Evolutionary conservation across 2,329 filamentous ascomycete genomes (phyloP).

Genomic region (Aspergillus ruber): DNA sequence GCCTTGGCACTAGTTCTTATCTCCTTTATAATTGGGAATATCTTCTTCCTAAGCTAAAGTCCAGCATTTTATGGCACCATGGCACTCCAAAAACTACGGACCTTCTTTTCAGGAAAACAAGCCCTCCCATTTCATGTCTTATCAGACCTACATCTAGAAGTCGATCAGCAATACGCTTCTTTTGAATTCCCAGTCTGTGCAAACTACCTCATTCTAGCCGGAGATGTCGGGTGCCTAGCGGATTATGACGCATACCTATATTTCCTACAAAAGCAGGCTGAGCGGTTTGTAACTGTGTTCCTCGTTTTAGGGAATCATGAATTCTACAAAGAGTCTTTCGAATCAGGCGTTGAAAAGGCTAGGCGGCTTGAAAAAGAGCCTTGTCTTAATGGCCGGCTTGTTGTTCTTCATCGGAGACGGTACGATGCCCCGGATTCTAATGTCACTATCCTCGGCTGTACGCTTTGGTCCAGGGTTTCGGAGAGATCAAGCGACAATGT

Average conservation of each 20-base stretch:
- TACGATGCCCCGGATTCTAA: conserved; percentile 22
- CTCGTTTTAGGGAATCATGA: conserved; percentile 24
- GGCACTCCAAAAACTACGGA: conserved; percentile 7
- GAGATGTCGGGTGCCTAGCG: conserved; percentile 17
- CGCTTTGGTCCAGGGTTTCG: conserved; percentile 51
- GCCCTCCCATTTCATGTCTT: conserved; percentile 18
- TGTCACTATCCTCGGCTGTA: conserved; percentile 52
- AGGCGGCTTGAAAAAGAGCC: conserved; percentile 22
- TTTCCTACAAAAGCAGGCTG: conserved; percentile 18
- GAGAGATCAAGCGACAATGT: conserved; percentile 35
- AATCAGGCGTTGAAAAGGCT: conserved; percentile 17
- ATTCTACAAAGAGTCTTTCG: conserved; percentile 19
- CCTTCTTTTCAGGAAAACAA: conserved; percentile 1
- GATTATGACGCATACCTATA: conserved; percentile 19
- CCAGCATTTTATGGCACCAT: conserved; percentile 2
- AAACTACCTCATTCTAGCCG: conserved; percentile 17
- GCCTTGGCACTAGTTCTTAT: background rate
- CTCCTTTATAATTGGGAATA: too few species aligned
- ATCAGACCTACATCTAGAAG: conserved; percentile 26
- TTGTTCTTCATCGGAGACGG: conserved; percentile 20
- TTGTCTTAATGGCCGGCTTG: conserved; percentile 17
- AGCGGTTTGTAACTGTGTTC: conserved; percentile 15
- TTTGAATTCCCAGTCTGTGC: conserved; percentile 16
- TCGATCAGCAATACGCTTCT: conserved; percentile 19
- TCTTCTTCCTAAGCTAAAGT: too few species aligned